Conservation (phyloP, 2,329 filamentous ascomycete genomes). For the Colletotrichum euphorbiae region DNA sequence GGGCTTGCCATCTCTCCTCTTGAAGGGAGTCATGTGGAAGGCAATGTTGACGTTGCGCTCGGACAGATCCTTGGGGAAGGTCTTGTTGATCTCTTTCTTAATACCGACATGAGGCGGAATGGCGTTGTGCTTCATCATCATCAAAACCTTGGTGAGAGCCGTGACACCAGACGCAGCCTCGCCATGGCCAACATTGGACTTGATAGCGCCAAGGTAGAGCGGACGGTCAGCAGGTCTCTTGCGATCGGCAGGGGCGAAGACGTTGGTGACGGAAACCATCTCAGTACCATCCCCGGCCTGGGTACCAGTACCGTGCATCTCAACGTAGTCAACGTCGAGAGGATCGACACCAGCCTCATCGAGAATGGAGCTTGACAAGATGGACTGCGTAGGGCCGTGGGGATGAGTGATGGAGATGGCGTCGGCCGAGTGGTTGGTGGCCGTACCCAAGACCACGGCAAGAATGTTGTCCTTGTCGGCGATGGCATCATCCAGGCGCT, state of each 20-base stretch:
- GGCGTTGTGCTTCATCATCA: slow-evolving; percentile 72
- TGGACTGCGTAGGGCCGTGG: slow-evolving; percentile 80
- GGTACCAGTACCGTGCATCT: slow-evolving; percentile 91
- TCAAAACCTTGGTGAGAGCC: slow-evolving; percentile 72
- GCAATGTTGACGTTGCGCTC: slow-evolving; percentile 71
- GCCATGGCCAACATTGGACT: slow-evolving; percentile 73
- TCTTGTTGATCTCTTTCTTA: slow-evolving; percentile 71
- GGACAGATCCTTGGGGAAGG: slow-evolving; percentile 67
- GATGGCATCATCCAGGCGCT: slow-evolving; percentile 82
- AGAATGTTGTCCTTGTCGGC: slow-evolving; percentile 81
- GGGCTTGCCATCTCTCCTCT: slow-evolving; percentile 59
- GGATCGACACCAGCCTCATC: slow-evolving; percentile 80
- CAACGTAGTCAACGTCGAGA: slow-evolving; percentile 82
- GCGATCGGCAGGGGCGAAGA: slow-evolving; percentile 61
- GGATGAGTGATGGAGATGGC: slow-evolving; percentile 87
- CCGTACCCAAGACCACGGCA: slow-evolving; percentile 79
- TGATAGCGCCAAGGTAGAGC: slow-evolving; percentile 71
- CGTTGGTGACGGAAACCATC: slow-evolving; percentile 78
- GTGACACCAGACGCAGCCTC: slow-evolving; percentile 72
- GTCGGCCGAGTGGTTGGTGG: slow-evolving; percentile 85
- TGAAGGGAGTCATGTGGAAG: slow-evolving; percentile 63
- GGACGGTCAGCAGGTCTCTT: slow-evolving; percentile 62
- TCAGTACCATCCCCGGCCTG: slow-evolving; percentile 87
- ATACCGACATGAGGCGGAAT: slow-evolving; percentile 77
- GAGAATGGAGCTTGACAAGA: slow-evolving; percentile 76